Percentiles rank a stretch among this genome's conserved stretches.
Conservation (phyloP, 164 flowering plant genomes). For the Dillenia turbinata region DNA sequence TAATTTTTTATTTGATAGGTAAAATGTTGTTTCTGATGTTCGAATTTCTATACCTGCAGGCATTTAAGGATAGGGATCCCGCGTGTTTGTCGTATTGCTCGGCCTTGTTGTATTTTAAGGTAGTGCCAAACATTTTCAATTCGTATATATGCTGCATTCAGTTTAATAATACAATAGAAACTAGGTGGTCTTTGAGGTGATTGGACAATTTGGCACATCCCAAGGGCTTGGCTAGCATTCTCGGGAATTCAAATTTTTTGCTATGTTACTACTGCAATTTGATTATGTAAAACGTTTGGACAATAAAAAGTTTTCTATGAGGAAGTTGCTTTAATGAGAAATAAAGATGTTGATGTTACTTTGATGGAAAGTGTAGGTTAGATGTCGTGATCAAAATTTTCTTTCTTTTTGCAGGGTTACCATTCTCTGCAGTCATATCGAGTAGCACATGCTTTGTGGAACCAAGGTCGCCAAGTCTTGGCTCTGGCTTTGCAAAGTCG, state of each 20-base stretch:
- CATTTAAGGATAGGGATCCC: conserved; percentile 87
- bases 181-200: neutral
- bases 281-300: too few species aligned
- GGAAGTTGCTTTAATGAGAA: too few species aligned
- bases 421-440: conserved; percentile 79
- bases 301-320: too few species aligned
- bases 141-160: too few species aligned
- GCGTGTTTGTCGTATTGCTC: conserved; percentile 78
- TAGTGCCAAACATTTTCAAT: conserved; percentile 9
- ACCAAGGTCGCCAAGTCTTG: conserved; percentile 64
- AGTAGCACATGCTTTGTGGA: conserved; percentile 81
- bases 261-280: too few species aligned
- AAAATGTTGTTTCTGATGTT: conserved; percentile 2
- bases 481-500: conserved; percentile 85
- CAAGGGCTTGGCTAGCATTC: too few species aligned
- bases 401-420: conserved; percentile 49
- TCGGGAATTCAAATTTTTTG: too few species aligned
- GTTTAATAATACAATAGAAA: too few species aligned
- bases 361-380: too few species aligned
- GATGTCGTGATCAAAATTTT: neutral
- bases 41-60: conserved; percentile 35
- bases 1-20: neutral
- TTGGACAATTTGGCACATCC: too few species aligned
- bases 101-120: conserved; percentile 72
- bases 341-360: too few species aligned